Evolutionary conservation across 2,329 filamentous ascomycete genomes (phyloP).

Genomic region (Neonectria punicea): DNA sequence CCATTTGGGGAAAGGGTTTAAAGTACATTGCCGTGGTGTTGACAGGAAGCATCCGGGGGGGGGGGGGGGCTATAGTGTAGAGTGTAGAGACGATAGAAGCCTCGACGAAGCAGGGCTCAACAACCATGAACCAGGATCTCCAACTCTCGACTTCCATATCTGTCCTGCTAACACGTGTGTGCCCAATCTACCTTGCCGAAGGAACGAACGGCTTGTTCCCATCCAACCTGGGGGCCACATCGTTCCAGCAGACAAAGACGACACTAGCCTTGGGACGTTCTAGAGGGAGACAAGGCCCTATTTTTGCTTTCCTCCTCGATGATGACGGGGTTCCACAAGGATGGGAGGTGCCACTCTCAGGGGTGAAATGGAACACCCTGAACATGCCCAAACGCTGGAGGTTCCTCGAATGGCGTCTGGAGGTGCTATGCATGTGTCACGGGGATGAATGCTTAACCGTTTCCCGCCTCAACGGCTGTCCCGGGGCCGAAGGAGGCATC

Average conservation of each 20-base stretch:
- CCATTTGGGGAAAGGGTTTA: conserved; percentile 25
- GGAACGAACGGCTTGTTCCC: conserved; percentile 1
- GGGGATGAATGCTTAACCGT: not conserved
- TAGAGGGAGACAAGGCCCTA: not conserved
- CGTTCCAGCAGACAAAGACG: not conserved
- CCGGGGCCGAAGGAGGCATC: not conserved
- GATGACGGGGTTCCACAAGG: conserved; percentile 13
- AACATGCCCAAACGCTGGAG: not conserved
- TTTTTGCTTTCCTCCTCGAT: not conserved
- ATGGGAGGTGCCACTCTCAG: conserved; percentile 6
- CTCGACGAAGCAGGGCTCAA: conserved; percentile 7
- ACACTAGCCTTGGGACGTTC: not conserved
- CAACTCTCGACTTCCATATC: conserved; percentile 4
- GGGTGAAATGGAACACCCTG: not conserved
- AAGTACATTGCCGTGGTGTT: conserved; percentile 13
- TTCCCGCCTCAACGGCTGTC: not conserved
- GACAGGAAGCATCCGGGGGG: not conserved
- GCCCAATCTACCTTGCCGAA: conserved; percentile 3
- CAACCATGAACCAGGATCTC: conserved; percentile 4
- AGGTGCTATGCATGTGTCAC: not conserved
- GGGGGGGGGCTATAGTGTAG: not conserved
- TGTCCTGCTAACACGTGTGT: not conserved
- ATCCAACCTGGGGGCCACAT: not conserved
- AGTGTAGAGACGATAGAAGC: conserved; percentile 17
- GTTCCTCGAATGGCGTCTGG: not conserved